These are phyloP conservation scores for Botrytis paeoniae DNA, from an alignment of 2,329 filamentous ascomycete species.

Conservation along the genomic window DNA sequence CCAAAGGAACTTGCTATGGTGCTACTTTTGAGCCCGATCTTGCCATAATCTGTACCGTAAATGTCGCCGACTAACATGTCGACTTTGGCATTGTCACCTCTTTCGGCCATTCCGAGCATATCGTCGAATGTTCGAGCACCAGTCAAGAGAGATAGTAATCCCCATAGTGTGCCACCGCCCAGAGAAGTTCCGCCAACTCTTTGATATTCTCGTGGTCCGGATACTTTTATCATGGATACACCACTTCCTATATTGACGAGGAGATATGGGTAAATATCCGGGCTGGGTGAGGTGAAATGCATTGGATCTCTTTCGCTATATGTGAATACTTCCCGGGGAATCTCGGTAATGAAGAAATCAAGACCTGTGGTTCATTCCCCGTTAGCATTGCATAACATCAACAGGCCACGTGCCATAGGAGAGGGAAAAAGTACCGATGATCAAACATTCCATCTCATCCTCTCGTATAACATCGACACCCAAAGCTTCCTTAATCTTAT, in stretches of 20 bases:
- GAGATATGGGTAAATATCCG: conserved; percentile 93
- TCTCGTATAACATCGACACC: conserved; percentile 86
- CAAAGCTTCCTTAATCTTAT: conserved; percentile 78
- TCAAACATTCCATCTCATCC: conserved; percentile 98
- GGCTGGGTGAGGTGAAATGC: conserved; percentile 73
- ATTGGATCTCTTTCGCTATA: conserved; percentile 90
- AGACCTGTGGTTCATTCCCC: conserved; percentile 56
- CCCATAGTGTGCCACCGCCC: conserved; percentile 97
- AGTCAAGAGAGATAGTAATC: conserved; percentile 83
- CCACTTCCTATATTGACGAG: conserved; percentile 98
- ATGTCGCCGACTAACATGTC: conserved; percentile 98
- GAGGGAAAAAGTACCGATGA: conserved; percentile 63
- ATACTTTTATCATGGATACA: conserved; percentile 96
- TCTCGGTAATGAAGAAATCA: conserved; percentile 98
- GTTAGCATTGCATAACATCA: neutral
- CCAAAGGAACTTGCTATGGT: conserved; percentile 96
- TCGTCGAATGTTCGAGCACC: conserved; percentile 96
- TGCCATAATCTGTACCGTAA: conserved; percentile 91
- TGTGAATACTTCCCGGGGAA: conserved; percentile 94
- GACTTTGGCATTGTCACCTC: conserved; percentile 87
- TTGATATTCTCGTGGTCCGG: conserved; percentile 78
- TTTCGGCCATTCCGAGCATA: conserved; percentile 88
- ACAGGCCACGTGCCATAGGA: neutral
- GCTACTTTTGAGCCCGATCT: conserved; percentile 92
- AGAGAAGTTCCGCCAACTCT: conserved; percentile 93